Conservation (phyloP, 2,329 filamentous ascomycete genomes). For the Pochonia chlamydosporia region DNA sequence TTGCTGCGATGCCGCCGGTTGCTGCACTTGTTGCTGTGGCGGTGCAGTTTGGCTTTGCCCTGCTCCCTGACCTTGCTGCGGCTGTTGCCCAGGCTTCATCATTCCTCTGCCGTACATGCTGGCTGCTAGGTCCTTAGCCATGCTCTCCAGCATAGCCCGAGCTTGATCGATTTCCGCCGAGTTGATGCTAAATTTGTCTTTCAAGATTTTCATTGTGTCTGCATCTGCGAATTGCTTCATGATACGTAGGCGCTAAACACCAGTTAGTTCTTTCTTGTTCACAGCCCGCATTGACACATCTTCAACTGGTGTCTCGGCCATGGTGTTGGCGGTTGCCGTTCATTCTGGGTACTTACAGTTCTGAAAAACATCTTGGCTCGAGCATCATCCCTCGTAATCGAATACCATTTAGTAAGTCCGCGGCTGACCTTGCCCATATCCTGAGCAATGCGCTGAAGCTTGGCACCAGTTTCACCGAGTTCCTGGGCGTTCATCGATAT, state of each 20-base stretch:
- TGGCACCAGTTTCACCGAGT: conserved; percentile 36
- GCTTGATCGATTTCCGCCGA: conserved; percentile 44
- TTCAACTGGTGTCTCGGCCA: too few relatives aligned
- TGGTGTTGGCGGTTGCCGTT: too few relatives aligned
- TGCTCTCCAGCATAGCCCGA: conserved; percentile 41
- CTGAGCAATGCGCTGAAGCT: conserved; percentile 33
- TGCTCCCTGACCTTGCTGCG: conserved; percentile 18
- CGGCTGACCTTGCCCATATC: conserved; percentile 41
- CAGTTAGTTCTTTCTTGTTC: conserved; percentile 24
- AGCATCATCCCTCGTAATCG: conserved; percentile 40
- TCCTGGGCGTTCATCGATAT: conserved; percentile 41
- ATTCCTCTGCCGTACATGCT: conserved; percentile 22
- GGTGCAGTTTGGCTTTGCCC: conserved; percentile 22
- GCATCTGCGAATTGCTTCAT: conserved; percentile 47
- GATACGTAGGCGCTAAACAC: conserved; percentile 44
- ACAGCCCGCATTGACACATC: background rate
- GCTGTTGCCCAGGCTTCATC: conserved; percentile 17
- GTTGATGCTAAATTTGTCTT: conserved; percentile 46
- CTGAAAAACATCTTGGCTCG: conserved; percentile 48
- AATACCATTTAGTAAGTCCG: conserved; percentile 42
- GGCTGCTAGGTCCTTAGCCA: conserved; percentile 41
- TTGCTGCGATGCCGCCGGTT: conserved; percentile 17
- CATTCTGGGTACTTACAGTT: conserved; percentile 35
- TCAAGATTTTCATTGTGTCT: conserved; percentile 38
- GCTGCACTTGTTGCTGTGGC: conserved; percentile 26